Evolutionary conservation across 805 yeast genomes (phyloP).

Genomic region (Wickerhamiella sorbophila): DNA sequence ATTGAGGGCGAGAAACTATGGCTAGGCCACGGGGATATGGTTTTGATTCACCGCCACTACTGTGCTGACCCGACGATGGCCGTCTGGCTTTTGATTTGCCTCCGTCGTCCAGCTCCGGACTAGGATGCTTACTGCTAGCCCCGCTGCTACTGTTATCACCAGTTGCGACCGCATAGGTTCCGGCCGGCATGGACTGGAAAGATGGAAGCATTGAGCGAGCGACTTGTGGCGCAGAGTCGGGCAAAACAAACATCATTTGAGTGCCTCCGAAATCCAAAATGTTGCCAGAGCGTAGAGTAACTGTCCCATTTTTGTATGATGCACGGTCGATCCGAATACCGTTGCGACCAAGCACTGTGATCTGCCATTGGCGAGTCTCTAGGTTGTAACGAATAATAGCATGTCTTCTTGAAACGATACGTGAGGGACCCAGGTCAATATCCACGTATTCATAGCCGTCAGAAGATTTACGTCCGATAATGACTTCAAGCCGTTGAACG

Average conservation of each 20-base stretch:
- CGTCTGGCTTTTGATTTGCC: not conserved
- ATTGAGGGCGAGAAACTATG: constrained; percentile 30
- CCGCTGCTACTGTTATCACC: not conserved
- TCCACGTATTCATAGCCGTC: constrained; percentile 30
- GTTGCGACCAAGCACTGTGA: constrained; percentile 72
- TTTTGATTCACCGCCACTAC: not conserved
- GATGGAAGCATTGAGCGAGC: constrained; percentile 22
- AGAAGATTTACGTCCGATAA: constrained; percentile 74
- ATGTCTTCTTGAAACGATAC: constrained; percentile 88
- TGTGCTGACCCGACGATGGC: not conserved
- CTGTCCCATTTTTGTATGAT: constrained; percentile 30
- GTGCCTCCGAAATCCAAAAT: constrained; percentile 91
- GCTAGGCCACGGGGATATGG: constrained; percentile 31
- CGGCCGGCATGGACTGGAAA: not conserved
- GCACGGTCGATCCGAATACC: constrained; percentile 81
- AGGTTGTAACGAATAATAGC: constrained; percentile 72
- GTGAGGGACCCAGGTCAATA: constrained; percentile 92
- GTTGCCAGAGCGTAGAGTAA: constrained; percentile 64
- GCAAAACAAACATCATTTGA: constrained; percentile 96
- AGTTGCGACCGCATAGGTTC: not conserved
- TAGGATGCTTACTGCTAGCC: not conserved
- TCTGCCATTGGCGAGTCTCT: constrained; percentile 69
- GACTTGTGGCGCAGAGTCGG: constrained; percentile 68
- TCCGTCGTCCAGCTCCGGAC: not conserved
- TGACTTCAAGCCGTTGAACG: constrained; percentile 59